Conservation (phyloP, 164 flowering plant genomes). For the Pachysandra terminalis region DNA sequence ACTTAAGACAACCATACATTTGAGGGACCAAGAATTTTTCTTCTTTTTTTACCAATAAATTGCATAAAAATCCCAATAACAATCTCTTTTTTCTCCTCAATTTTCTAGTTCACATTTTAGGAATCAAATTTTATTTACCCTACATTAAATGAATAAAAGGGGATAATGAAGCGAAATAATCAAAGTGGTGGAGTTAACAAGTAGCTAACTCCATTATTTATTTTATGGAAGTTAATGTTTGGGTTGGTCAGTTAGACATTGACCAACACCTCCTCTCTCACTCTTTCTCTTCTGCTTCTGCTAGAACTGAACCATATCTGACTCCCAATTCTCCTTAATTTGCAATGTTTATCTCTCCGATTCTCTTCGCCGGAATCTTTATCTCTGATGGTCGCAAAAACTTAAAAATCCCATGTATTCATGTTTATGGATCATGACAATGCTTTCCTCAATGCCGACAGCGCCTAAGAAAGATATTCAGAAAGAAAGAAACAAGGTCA, state of each 20-base stretch:
- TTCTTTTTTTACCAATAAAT: too few relatives aligned
- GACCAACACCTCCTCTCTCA: constrained; percentile 31
- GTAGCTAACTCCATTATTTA: constrained; percentile 26
- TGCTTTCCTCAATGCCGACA: constrained; percentile 53
- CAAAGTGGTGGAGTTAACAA: constrained; percentile 25
- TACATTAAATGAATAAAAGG: neutral
- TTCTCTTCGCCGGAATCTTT: neutral
- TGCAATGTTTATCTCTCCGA: neutral
- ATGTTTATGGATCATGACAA: constrained; percentile 64
- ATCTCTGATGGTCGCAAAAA: constrained; percentile 39
- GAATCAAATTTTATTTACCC: too few relatives aligned
- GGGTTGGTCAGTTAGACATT: constrained; percentile 57
- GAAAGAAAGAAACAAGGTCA: neutral
- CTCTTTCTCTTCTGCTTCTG: neutral
- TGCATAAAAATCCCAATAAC: too few relatives aligned
- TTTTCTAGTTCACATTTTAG: too few relatives aligned
- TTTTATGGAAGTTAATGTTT: neutral
- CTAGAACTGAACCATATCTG: neutral
- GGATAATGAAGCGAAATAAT: neutral
- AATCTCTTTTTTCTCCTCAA: too few relatives aligned
- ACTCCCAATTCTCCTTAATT: neutral
- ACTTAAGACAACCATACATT: too few relatives aligned
- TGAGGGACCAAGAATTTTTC: too few relatives aligned
- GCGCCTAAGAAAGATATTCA: constrained; percentile 47
- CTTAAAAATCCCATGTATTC: constrained; percentile 92